Evolutionary conservation across 371 early-diverging fungal genomes (phyloP), one percentile per base, ranked within the genome.

Genomic region (Mucor piriformis): DNA sequence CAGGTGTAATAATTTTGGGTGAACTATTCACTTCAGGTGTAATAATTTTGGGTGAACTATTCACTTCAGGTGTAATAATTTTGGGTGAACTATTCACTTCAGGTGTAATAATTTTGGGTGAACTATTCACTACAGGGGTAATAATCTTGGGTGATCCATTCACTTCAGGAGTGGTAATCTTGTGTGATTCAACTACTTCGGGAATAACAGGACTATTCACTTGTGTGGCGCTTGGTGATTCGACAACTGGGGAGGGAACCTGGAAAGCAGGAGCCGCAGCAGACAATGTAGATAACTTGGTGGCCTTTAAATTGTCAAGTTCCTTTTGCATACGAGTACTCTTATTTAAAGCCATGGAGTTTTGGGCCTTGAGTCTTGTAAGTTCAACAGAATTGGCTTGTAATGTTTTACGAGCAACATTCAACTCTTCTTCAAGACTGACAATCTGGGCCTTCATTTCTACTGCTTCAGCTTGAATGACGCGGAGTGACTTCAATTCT

Each of bases 271-370:
- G n/a, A 47, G 61, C 48, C 2, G 53, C 40, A 10, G 40, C 25
- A 21, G 55, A 2, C 7, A 54, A 18, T 16, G 50, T 10, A 1
- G 57, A 15, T 13, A 54, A 15, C 16, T 15, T 33, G 10, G 33
- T 10, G 21, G 50, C 21, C 27, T 59, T 62, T 6, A 67, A 23
- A 5, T 23, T 25, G 8, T 59, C 56, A 13, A 55, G 15, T 33
- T 67, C 59, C 20, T 48, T 59, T 37, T 67, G 63, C 2, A 67
- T 50, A 38, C 59, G 54, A n/a, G 42, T 56, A 15, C 15, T 38
- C 42, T 56, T 67, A 34, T 59, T 59, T 37, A 50, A 42, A 20
- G 47, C 37, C 67, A 67, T 67, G 0, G 67, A 67, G 5, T 46
- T 47, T 53, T 63, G 63, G 12, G 59, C 67, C 16, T 63, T 62